phyloP scores from a whole-genome alignment of 2,329 filamentous ascomycete species.

The Monilinia fructigena region DNA sequence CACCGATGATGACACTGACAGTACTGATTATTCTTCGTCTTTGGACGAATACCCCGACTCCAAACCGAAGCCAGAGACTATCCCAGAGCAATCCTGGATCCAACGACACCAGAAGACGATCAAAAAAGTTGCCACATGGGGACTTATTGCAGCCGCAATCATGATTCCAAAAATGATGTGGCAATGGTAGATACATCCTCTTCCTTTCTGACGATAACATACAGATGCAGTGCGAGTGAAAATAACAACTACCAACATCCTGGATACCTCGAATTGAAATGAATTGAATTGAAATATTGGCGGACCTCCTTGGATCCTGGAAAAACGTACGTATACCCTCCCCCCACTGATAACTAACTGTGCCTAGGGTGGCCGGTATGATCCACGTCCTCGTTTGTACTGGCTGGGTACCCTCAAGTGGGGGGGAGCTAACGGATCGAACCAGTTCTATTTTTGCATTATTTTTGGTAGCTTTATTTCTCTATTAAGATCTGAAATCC shows the following conservation, averaged over 20 bases:
- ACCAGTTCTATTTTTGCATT: background rate
- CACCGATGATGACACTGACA: background rate
- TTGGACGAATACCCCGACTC: background rate
- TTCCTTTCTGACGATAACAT: background rate
- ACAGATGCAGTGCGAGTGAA: background rate
- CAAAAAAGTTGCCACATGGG: background rate
- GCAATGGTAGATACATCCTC: background rate
- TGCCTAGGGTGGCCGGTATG: conserved; percentile 6
- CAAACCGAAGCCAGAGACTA: background rate
- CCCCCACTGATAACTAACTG: background rate
- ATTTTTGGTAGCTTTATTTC: background rate
- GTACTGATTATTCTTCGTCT: conserved; percentile 3
- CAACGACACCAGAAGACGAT: conserved; percentile 1
- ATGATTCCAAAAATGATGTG: conserved; percentile 12
- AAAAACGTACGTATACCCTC: background rate
- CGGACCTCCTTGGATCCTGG: background rate
- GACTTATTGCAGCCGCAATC: conserved; percentile 12
- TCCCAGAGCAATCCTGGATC: conserved; percentile 5
- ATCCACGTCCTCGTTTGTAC: conserved; percentile 17
- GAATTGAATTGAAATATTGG: background rate
- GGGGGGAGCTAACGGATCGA: conserved; percentile 15
- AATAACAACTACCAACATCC: background rate
- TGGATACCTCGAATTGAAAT: background rate
- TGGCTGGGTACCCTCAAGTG: conserved; percentile 19
- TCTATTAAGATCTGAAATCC: background rate